Percentiles rank a stretch among this genome's conserved stretches.
Conservation (phyloP, 2,329 filamentous ascomycete species). For the Aspergillus terreus region DNA sequence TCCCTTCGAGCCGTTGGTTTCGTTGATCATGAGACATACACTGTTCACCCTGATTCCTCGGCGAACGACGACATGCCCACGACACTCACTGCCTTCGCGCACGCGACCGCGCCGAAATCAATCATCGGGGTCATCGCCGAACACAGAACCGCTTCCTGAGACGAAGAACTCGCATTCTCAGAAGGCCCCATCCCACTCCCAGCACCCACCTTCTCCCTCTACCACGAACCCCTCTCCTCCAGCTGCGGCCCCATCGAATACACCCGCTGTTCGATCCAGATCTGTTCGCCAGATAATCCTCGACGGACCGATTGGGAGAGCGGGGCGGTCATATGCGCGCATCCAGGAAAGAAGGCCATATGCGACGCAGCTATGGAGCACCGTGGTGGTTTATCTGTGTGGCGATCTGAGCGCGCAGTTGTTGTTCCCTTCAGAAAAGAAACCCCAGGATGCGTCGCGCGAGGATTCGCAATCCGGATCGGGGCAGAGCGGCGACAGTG, state of each 20-base stretch:
- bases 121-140: slow-evolving; percentile 6
- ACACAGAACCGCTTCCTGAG: slow-evolving; percentile 5
- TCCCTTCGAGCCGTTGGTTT: not conserved
- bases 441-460: slow-evolving; percentile 7
- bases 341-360: slow-evolving; percentile 71
- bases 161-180: slow-evolving; percentile 2
- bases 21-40: slow-evolving; percentile 11
- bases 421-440: slow-evolving; percentile 46
- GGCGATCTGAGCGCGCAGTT: slow-evolving; percentile 76
- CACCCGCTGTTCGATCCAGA: slow-evolving; percentile 14
- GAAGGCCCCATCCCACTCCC: slow-evolving; percentile 1
- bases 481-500: slow-evolving; percentile 16
- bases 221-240: slow-evolving; percentile 12
- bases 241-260: slow-evolving; percentile 20
- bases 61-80: slow-evolving; percentile 9
- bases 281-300: slow-evolving; percentile 29
- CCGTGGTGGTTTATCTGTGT: slow-evolving; percentile 72
- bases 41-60: slow-evolving; percentile 7
- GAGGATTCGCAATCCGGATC: slow-evolving; percentile 14
- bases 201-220: slow-evolving; percentile 5
- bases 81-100: slow-evolving; percentile 5
- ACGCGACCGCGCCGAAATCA: slow-evolving; percentile 12
- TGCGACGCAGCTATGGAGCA: slow-evolving; percentile 72
- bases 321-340: slow-evolving; percentile 56
- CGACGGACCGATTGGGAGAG: slow-evolving; percentile 29